phyloP scores from a whole-genome alignment of 2,329 filamentous ascomycete species.

The Iodosphaeria phyllophila region DNA sequence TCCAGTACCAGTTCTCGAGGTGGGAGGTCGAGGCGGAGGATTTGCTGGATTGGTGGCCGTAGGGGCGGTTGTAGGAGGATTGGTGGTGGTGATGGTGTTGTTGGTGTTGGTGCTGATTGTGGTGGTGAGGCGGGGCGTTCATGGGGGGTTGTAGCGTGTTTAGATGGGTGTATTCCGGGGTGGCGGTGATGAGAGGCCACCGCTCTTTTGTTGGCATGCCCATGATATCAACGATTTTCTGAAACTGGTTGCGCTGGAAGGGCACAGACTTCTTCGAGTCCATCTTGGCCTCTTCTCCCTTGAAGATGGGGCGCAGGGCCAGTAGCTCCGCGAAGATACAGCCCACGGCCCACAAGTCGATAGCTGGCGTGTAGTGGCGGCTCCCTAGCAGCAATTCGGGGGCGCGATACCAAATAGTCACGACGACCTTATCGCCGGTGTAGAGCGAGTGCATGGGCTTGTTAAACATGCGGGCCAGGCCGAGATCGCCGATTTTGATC shows the following conservation, averaged over 20 bases:
- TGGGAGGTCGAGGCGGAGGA: constrained; percentile 19
- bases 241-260: constrained; percentile 97
- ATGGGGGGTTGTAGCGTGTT: constrained; percentile 31
- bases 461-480: constrained; percentile 79
- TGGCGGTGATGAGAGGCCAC: constrained; percentile 69
- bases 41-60: constrained; percentile 10
- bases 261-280: constrained; percentile 95
- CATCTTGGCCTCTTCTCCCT: constrained; percentile 98
- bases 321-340: constrained; percentile 95
- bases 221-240: constrained; percentile 94
- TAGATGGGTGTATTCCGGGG: constrained; percentile 74
- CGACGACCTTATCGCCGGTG: constrained; percentile 90
- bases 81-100: no score
- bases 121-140: constrained; percentile 26
- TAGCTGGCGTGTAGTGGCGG: constrained; percentile 90
- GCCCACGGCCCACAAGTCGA: constrained; percentile 94
- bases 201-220: constrained; percentile 74
- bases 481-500: constrained; percentile 89
- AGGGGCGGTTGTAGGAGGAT: no score
- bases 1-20: constrained; percentile 68
- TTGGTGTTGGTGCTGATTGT: constrained; percentile 15
- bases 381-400: constrained; percentile 84
- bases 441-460: constrained; percentile 87
- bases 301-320: constrained; percentile 85
- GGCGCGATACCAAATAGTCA: constrained; percentile 97